Base-by-base conservation (phyloP, 2,329 filamentous ascomycete species). In the Colletotrichum sp. region DNA sequence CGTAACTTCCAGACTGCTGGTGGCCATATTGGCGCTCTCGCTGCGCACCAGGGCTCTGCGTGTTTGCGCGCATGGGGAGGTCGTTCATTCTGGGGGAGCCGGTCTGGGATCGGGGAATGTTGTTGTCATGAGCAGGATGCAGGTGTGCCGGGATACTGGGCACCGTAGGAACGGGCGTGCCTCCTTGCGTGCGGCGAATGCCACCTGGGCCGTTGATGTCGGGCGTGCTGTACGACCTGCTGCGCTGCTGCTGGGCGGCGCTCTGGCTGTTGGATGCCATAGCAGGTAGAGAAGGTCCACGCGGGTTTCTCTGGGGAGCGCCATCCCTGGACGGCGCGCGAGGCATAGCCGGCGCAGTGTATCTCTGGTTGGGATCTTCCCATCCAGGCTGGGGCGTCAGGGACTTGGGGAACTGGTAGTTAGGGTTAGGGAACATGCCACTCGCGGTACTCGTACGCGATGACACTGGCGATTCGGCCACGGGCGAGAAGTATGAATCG, bases 401-500 rank as follows among this genome's bases (percentile, higher is more conserved):
- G 78, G 95, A 92, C 77, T 96, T 93, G 68, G 95, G 93, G 81
- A 98, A 98, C 2, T 93, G 92, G 78, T 90, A 91, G 24, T 85
- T 83, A n/a, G 85, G 84, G 2, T 84, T 81, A 1, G 84, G 82
- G 80, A 96, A 98, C 82, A 96, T 93, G 62, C 93, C 92, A 55
- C 95, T 95, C 7, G 95, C 90, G 2, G 92, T 92, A 83, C 94
- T 96, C 9, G 94, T 93, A 66, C 95, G 90, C 28, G 93, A 93
- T 16, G 94, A 95, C 59, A 92, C 92, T 12, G 95, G 95, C 1
- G 95, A 95, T 71, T 98, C 96, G 39, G 90, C 91, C 3, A 93
- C 90, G 1, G 97, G 97, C 1, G 96, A 99, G 85, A 99, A 99
- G 85, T 98, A 99, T 5, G 96, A 98, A 75, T 96, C 95, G n/a